Percentiles rank a stretch among this genome's conserved stretches.
Conservation (phyloP, 2,329 filamentous ascomycete genomes). For the Sphaerostilbella broomeana region DNA sequence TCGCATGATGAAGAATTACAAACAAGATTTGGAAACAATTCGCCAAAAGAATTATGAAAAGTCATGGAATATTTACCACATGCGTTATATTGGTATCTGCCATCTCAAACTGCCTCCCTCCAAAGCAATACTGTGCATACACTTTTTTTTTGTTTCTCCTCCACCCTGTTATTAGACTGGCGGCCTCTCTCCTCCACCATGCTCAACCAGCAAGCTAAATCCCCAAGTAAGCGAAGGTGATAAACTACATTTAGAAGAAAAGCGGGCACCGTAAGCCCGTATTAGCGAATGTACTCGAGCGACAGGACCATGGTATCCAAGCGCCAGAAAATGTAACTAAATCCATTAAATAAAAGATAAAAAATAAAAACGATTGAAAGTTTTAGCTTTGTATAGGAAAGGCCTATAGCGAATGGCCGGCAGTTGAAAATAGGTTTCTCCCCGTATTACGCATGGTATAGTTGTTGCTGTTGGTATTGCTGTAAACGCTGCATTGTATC, state of each 20-base stretch:
- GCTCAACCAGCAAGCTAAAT: slow-evolving; percentile 14
- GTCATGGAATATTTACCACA: slow-evolving; percentile 8
- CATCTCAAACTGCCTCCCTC: slow-evolving; percentile 2
- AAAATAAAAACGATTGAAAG: slow-evolving; percentile 4
- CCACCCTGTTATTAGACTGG: neutral
- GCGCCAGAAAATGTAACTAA: slow-evolving; percentile 16
- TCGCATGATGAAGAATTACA: neutral
- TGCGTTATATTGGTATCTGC: slow-evolving; percentile 9
- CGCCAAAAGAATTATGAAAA: neutral
- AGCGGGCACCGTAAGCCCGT: slow-evolving; percentile 20
- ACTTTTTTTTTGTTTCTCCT: slow-evolving; percentile 3
- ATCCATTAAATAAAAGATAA: neutral
- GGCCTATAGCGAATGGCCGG: slow-evolving; percentile 6
- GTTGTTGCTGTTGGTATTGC: too few species aligned
- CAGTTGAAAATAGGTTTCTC: slow-evolving; percentile 5
- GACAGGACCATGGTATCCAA: slow-evolving; percentile 15
- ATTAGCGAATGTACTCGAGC: slow-evolving; percentile 20
- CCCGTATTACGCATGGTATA: slow-evolving; percentile 16
- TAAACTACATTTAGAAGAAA: slow-evolving; percentile 7
- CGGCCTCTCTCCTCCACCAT: slow-evolving; percentile 1
- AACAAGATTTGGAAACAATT: neutral
- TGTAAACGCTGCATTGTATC: neutral
- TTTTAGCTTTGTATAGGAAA: slow-evolving; percentile 1
- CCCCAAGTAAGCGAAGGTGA: slow-evolving; percentile 13
- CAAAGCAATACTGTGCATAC: slow-evolving; percentile 8